Conservation (phyloP, 2,329 filamentous ascomycete genomes). For the Xylaria sp. region DNA sequence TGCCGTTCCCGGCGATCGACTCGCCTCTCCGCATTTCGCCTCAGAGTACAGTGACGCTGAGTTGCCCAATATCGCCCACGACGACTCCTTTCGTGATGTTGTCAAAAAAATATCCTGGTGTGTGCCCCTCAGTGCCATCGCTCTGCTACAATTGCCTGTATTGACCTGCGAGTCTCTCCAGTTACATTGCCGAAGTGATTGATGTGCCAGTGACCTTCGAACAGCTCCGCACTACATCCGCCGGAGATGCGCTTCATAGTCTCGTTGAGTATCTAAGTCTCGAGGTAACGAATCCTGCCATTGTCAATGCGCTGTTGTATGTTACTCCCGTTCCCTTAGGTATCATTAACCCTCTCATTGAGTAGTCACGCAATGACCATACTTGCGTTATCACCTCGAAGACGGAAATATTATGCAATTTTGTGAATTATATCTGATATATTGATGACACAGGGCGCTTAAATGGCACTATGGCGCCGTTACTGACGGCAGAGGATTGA, state of each 20-base stretch:
- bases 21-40: constrained; percentile 44
- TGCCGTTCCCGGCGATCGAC: constrained; percentile 41
- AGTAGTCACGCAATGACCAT: neutral
- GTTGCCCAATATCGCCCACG: constrained; percentile 61
- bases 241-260: constrained; percentile 60
- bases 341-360: neutral
- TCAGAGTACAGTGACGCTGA: constrained; percentile 36
- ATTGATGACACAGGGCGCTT: constrained; percentile 60
- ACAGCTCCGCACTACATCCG: constrained; percentile 70
- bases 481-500: constrained; percentile 67
- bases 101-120: constrained; percentile 71
- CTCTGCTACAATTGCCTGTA: neutral
- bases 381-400: neutral
- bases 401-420: neutral
- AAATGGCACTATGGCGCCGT: constrained; percentile 75
- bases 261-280: constrained; percentile 69
- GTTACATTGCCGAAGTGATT: constrained; percentile 68
- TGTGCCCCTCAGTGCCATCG: constrained; percentile 30
- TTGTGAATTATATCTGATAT: constrained; percentile 2
- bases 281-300: constrained; percentile 69
- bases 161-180: constrained; percentile 39
- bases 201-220: constrained; percentile 73
- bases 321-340: constrained; percentile 41
- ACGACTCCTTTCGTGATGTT: constrained; percentile 67
- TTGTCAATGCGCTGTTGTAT: constrained; percentile 76